Conservation (phyloP, 1,139 yeast genomes). For the Hansenula lynferdii region DNA sequence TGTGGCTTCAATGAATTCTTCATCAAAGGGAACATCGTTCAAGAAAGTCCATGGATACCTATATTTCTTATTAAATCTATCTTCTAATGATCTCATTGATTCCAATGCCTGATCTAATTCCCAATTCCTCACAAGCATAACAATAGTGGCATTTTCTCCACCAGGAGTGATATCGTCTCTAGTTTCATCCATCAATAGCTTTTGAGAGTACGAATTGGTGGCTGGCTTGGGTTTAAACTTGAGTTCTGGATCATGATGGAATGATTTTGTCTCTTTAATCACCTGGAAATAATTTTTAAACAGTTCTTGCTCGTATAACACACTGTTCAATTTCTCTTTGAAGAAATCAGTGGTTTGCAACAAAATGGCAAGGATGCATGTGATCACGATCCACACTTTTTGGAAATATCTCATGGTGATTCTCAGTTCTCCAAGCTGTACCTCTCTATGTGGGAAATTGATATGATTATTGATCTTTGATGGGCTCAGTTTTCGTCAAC, state of each 20-base stretch:
- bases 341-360: conserved; percentile 16
- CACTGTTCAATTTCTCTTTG: conserved; percentile 18
- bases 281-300: conserved; percentile 11
- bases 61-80: conserved; percentile 61
- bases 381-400: conserved; percentile 21
- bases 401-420: conserved; percentile 20
- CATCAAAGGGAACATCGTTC: conserved; percentile 75
- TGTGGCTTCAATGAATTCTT: conserved; percentile 60
- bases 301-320: conserved; percentile 15
- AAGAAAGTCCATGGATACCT: conserved; percentile 86
- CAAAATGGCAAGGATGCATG: conserved; percentile 15
- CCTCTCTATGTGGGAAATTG: too few relatives aligned
- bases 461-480: too few relatives aligned
- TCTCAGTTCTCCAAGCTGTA: too few relatives aligned
- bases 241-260: conserved; percentile 8
- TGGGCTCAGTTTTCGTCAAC: too few relatives aligned
- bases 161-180: conserved; percentile 36
- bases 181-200: conserved; percentile 23
- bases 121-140: conserved; percentile 67
- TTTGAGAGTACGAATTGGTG: conserved; percentile 38
- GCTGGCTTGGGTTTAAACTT: conserved; percentile 31
- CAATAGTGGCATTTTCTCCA: conserved; percentile 48
- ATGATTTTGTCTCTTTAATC: conserved; percentile 4
- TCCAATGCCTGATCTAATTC: conserved; percentile 61
- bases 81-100: conserved; percentile 64